phyloP scores from a whole-genome alignment of 768 basidiomycete species.

The Gelatoporia subvermispora region DNA sequence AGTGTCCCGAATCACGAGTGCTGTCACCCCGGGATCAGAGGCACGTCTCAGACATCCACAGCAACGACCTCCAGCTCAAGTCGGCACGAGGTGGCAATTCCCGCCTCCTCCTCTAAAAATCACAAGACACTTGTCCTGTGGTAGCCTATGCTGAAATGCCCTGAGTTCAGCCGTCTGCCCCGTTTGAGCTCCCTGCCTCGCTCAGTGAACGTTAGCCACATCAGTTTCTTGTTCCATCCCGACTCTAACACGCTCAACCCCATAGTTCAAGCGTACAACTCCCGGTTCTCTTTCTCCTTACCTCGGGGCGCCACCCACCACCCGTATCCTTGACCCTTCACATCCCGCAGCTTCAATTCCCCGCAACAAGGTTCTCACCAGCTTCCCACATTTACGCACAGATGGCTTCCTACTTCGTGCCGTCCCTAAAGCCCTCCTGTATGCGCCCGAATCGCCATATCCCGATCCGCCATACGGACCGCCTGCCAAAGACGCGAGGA shows the following conservation, averaged over 20 bases:
- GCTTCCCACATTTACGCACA: constrained; percentile 4
- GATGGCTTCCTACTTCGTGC: constrained; percentile 22
- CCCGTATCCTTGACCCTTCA: constrained; percentile 9
- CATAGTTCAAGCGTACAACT: constrained; percentile 37
- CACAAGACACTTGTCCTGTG: too few relatives aligned
- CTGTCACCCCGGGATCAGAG: too few relatives aligned
- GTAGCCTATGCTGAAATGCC: constrained; percentile 5
- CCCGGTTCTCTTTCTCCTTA: constrained; percentile 27
- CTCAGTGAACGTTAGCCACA: constrained; percentile 31
- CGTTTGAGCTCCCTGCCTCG: constrained; percentile 10
- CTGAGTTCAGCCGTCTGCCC: constrained; percentile 10
- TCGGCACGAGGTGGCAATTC: too few relatives aligned
- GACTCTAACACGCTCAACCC: neutral
- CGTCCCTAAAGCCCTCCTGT: constrained; percentile 28
- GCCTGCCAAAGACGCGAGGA: constrained; percentile 4
- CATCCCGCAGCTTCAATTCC: constrained; percentile 14
- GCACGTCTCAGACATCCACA: too few relatives aligned
- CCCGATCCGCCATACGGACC: constrained; percentile 17
- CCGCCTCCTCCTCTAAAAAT: too few relatives aligned
- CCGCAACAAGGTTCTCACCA: neutral
- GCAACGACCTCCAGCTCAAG: too few relatives aligned
- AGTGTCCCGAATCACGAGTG: too few relatives aligned
- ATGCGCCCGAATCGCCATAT: constrained; percentile 17
- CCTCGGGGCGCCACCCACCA: neutral
- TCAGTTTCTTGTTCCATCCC: neutral